Percentiles rank a stretch among this genome's conserved stretches.
Evolutionary conservation across 257 asterid species (phyloP).

Genomic region (Solanum medicagineum): DNA sequence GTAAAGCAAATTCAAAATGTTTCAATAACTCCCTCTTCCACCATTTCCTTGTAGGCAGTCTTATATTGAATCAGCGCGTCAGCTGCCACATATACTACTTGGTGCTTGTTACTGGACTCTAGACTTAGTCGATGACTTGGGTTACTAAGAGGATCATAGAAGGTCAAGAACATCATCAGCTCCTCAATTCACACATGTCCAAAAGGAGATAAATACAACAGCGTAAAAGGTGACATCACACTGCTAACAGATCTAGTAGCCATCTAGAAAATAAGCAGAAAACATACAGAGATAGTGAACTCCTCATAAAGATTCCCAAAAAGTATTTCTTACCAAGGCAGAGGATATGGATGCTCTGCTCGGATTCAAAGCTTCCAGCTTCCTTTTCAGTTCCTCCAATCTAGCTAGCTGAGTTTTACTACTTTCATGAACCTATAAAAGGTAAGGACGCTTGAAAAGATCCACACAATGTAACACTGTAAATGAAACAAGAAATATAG

Average conservation of each 20-base stretch:
- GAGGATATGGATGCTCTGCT: conserved; percentile 41
- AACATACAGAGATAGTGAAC: not conserved
- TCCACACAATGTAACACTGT: not conserved
- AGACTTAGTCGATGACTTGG: not conserved
- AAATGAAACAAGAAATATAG: not conserved
- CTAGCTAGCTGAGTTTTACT: conserved; percentile 62
- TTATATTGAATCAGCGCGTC: not conserved
- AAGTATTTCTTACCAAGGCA: conserved; percentile 33
- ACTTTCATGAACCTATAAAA: conserved; percentile 74
- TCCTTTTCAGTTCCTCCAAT: conserved; percentile 85
- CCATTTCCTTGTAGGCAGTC: not conserved
- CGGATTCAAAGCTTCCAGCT: conserved; percentile 82
- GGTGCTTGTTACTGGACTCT: not conserved
- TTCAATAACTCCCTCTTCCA: not conserved
- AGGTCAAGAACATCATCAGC: not conserved
- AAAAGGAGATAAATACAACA: not conserved
- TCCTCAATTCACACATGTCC: not conserved
- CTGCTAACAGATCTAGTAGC: not conserved
- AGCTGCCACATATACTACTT: not conserved
- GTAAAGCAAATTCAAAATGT: not conserved
- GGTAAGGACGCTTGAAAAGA: not conserved
- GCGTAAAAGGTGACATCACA: not conserved
- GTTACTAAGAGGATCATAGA: not conserved
- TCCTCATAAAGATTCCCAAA: not conserved
- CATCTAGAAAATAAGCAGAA: not conserved